Base-by-base conservation (phyloP, 371 early-diverging fungal genomes). In the Lichtheimia ramosa region DNA sequence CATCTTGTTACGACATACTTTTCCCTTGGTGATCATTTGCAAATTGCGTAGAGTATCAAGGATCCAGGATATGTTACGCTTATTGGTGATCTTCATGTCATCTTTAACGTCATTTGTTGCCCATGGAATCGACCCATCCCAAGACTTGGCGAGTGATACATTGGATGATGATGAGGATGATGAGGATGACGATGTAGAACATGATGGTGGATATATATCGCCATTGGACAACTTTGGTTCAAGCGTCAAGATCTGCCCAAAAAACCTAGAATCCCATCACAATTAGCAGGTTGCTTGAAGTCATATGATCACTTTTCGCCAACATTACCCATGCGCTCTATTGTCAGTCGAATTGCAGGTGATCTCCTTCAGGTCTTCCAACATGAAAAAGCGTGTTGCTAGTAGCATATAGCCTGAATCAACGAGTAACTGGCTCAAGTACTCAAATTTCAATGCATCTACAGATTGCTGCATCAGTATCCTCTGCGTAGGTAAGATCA, bases 391-490 rank as follows among this genome's bases (percentile, higher is more conserved):
- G 15, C 58, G 48, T 20, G 24, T 15, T 10, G 48, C 23, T 21
- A 94, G 64, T 14, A 94, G 75, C 46, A 92, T 75, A 50, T 90
- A 87, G 39, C 92, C 92, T 20, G 89, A 88, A 68, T 94, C 95
- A 15, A 90, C 83, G 41, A 94, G 70, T 0, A 90, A 74, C 62
- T 90, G 91, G 8, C 85, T 84, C 5, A 91, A 66, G 70, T 92
- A 89, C 63, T 93, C 92, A 70, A 87, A 90, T 58, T 87, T 88
- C 43, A 90, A 62, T 4, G 83, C 79, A 67, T 94, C 89, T 87
- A 63, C 7, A 16, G 46, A 23, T 43, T 43, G 23, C 42, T 18
- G 10, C 8, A 14, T 23, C 18, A 34, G 34, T 34, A 2, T 10
- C 34, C 2, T 10, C 6, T 8, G 34, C 8, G 10, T 8, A 10